Base-by-base conservation (phyloP, 805 yeast species). In the Teunomyces aglyptinius region DNA sequence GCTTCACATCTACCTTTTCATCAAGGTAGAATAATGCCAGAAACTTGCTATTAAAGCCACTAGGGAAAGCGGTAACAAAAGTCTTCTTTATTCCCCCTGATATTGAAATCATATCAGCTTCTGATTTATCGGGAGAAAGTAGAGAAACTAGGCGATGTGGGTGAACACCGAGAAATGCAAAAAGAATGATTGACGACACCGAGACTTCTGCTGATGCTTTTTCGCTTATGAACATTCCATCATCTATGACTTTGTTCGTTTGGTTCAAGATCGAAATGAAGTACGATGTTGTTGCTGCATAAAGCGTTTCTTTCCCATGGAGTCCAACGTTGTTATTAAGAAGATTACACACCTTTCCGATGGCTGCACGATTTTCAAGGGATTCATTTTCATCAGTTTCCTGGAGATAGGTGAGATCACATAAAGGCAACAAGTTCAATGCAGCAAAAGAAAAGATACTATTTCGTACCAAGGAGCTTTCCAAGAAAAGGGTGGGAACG, bases 151-250 rank as follows among this genome's bases (percentile, higher is more conserved):
- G 46, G 16, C 52, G 51, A 41, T 61, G 63, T 3, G 71, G 68
- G 48, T 67, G 71, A 3, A 68, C 46, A 4, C 66, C 67, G 7
- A 67, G 45, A 39, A 56, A 68, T 11, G 70, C 57, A 48, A 55
- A 65, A 15, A 65, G 50, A 7, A 65, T 39, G 28, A 56, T 50
- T 4, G 62, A 52, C 5, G 65, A 56, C 2, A 58, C 36, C 3
- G 48, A 29, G 12, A 62, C 39, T 43, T 59, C 65, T 8, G 49
- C 50, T 0, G 51, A 45, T 5, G 42, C 11, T 6, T 15, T 26
- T 10, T 32, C 34, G 26, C 38, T 28, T 10, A 18, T 27, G 8
- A 5, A 18, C 42, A 13, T 33, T 4, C 38, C 44, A 15, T 31
- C 7, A 15, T 43, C 46, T 15, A 55, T 43, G 19, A 38, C 47